These are phyloP conservation scores for Syzygium oleosum DNA, from an alignment of 345 rosid species.

Conservation along the genomic window DNA sequence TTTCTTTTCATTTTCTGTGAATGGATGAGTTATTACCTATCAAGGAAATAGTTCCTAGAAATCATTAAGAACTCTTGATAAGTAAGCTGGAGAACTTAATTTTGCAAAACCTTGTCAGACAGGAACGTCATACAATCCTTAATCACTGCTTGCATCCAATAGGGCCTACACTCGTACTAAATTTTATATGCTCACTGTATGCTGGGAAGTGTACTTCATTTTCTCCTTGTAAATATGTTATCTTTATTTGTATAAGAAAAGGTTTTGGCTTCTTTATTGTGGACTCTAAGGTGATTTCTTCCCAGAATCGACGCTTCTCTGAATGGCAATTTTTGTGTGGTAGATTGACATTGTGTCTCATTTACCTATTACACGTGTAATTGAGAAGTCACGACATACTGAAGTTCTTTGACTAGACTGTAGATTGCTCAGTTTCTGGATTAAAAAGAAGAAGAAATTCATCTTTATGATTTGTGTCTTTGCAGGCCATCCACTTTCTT, in stretches of 20 bases:
- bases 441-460: neutral
- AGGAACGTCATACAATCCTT: neutral
- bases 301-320: neutral
- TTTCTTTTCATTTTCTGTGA: neutral
- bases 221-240: neutral
- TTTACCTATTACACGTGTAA: neutral
- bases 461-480: constrained; percentile 5
- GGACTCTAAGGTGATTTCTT: neutral
- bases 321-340: neutral
- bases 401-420: neutral
- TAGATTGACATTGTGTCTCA: neutral
- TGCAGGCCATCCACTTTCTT: constrained; percentile 89
- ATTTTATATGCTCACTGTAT: neutral
- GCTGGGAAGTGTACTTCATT: neutral
- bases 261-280: neutral
- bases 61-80: neutral
- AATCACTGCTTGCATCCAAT: neutral
- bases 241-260: neutral
- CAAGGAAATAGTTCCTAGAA: neutral
- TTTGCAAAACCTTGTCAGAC: neutral
- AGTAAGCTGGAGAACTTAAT: neutral
- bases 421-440: constrained; percentile 1
- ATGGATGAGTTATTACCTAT: neutral
- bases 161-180: neutral
- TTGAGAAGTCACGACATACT: neutral